phyloP scores from a whole-genome alignment of 2,329 filamentous ascomycete genomes.

The Penicillium sp. region DNA sequence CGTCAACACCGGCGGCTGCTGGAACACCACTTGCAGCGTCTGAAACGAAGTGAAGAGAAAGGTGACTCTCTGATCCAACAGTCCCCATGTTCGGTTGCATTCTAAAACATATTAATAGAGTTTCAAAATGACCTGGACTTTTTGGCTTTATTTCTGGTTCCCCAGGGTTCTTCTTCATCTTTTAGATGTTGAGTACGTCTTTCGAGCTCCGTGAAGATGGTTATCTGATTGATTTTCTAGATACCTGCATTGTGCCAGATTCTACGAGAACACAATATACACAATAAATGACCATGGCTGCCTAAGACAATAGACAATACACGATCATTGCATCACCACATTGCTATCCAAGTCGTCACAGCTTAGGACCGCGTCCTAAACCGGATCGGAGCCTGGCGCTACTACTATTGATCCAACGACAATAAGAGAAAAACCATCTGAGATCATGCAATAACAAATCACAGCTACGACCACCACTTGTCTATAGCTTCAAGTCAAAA shows the following conservation, averaged over 20 bases:
- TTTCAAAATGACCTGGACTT: background rate
- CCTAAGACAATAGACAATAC: background rate
- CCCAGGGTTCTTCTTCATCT: background rate
- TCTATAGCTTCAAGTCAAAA: background rate
- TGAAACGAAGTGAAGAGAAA: slow-evolving; percentile 18
- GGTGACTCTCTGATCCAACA: slow-evolving; percentile 15
- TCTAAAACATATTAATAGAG: slow-evolving; percentile 5
- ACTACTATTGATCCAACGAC: background rate
- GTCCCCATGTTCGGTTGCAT: slow-evolving; percentile 5
- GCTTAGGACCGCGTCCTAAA: background rate
- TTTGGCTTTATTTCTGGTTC: background rate
- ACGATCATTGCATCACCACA: slow-evolving; percentile 1
- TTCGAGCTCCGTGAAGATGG: background rate
- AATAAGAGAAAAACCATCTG: background rate
- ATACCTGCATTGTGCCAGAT: background rate
- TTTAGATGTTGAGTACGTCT: background rate
- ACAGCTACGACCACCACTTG: background rate
- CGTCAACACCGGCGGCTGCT: slow-evolving; percentile 26
- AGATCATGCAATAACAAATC: background rate
- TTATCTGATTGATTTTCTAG: background rate
- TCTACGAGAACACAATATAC: background rate
- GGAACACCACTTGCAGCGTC: slow-evolving; percentile 16
- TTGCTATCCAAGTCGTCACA: background rate
- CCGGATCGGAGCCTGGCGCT: slow-evolving; percentile 4
- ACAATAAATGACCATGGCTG: background rate